These are phyloP conservation scores for Bretschneidera sinensis DNA, from an alignment of 345 rosid genomes.

Conservation along the genomic window DNA sequence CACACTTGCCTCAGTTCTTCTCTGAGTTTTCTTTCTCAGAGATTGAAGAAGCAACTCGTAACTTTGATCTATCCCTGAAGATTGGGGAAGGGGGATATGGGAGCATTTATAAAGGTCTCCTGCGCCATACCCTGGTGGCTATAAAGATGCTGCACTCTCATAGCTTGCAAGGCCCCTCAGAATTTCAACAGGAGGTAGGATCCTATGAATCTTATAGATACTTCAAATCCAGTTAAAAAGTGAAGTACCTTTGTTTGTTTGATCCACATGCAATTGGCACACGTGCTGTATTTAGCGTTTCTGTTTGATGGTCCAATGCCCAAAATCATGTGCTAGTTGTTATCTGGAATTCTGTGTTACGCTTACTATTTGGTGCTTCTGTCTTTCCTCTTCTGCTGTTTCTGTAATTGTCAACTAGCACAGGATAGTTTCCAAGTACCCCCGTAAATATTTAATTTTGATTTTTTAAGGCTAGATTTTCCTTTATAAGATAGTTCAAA, in stretches of 20 bases:
- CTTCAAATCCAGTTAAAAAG: background rate
- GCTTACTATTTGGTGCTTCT: background rate
- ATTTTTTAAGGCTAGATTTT: too few relatives aligned
- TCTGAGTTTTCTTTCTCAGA: conserved; percentile 67
- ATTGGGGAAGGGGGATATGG: conserved; percentile 97
- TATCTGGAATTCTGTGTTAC: background rate
- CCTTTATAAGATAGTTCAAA: too few relatives aligned
- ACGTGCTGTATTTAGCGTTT: background rate
- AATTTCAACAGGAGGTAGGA: conserved; percentile 84
- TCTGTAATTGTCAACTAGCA: background rate
- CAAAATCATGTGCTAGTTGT: background rate
- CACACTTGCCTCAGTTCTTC: conserved; percentile 45
- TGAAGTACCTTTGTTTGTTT: background rate
- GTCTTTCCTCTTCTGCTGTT: background rate
- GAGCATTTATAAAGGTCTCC: conserved; percentile 61
- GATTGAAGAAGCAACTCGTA: conserved; percentile 61
- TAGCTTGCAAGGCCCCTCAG: conserved; percentile 79
- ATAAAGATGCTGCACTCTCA: conserved; percentile 62
- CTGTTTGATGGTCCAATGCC: background rate
- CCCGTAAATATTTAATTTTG: too few relatives aligned
- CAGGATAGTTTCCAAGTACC: too few relatives aligned
- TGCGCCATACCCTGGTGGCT: conserved; percentile 66
- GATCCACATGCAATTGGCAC: background rate
- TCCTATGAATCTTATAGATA: background rate
- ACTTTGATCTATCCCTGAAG: conserved; percentile 61